Base-by-base conservation (phyloP, 1,284 basidiomycete species). In the Leccinum angustisporum region DNA sequence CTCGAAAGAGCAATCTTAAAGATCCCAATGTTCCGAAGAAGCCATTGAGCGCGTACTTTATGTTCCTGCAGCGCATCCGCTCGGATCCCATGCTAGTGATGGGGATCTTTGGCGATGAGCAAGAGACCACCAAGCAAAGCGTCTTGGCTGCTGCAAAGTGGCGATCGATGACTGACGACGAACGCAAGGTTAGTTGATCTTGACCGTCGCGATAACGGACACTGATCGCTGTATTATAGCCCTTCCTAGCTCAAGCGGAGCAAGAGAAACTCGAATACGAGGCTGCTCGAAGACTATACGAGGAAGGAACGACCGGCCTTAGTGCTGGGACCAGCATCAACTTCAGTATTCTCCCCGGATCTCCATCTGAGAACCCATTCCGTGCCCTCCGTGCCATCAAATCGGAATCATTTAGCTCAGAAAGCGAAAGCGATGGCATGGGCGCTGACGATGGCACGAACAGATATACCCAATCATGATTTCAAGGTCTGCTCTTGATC, bases 21-120 rank as follows among this genome's bases (percentile, higher is more conserved):
- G 95, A 98, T 74, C 95, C 95, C 31, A 96, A 97, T 72, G 95
- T 94, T 18, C 95, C 95, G 9, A 96, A 96, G 86, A 97, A 97
- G 77, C 95, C 95, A 3, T 85, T 97, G 33, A 91, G 88, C 69
- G 95, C 95, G 3, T 98, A 97, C 75, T 97, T 97, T 70, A 91
- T 97, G 86, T 98, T 96, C 81, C 77, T 97, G 65, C 93, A 95
- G 75, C 86, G 88, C 55, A 95, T 96, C 69, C 84, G 94, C 65
- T 84, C 88, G 54, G 87, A 92, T 70, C 84, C 86, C 13, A 79
- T 81, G 48, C 78, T 94, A 36, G 89, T 93, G 18, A 82, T 77
- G 66, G 88, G 90, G 25, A 88, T 97, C 16, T 97, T 97, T 78
- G 92, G 91, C n/a, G 90, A 92, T 57, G 95, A 97, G 79, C 90